Evolutionary conservation across 148 eudicot genomes (phyloP), one percentile per base, ranked within the genome.

Genomic region (Pouteria glomerata): DNA sequence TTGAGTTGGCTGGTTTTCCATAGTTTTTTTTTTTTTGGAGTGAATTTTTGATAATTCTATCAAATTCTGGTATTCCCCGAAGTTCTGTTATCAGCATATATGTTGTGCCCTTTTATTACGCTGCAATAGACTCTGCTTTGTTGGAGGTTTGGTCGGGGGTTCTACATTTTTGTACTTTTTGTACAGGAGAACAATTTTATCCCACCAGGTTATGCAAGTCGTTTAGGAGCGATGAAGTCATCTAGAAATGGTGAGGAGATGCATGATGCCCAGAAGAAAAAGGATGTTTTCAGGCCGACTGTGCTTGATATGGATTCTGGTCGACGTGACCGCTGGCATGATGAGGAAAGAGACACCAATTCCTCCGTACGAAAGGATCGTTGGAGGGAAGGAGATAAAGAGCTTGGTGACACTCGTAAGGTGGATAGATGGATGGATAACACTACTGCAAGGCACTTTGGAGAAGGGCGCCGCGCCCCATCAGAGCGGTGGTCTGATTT

Each of bases 291-390:
- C 72, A 75, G 94, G 71, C 97, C 91, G 63, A 82, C 91, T 37
- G 82, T 87, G 73, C 87, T 83, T 56, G 89, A 86, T 64, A 74
- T 73, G 82, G 98, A 94, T 57, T 77, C 93, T 15, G 83, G 85
- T 70, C 89, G 92, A 18, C 92, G 94, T 57, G 99, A 92, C 12
- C 87, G 84, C 60, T 95, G 98, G 98, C 98, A 87, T 69, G 98
- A 95, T 67, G 98, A 95, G 80, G 99, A 92, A 81, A 85, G 99
- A 83, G 97, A 96, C 48, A 87, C 97, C 31, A 92, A 88, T 80
- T 74, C 83, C 51, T 80, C 89, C 48, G 72, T 76, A 42, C 94
- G 94, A 34, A 85, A 57, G 72, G 97, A 92, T 74, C 93, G 91
- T 42, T 88, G 96, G 99, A 88, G 92, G 84, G 77, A 74, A 33